phyloP scores from a whole-genome alignment of 805 yeast species.

The Scheffersomyces spartinae region DNA sequence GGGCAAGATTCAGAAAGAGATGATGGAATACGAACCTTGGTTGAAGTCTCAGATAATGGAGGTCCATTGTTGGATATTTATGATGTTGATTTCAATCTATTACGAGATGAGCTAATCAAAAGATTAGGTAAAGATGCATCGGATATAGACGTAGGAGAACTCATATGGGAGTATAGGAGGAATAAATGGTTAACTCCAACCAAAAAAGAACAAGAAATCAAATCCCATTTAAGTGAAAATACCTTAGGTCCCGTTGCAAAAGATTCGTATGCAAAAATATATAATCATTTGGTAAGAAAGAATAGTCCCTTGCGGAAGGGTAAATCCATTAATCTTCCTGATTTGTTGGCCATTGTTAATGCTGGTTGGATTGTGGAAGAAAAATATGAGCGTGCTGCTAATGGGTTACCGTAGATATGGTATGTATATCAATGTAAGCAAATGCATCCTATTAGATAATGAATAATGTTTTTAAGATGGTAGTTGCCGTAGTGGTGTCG shows the following conservation, averaged over 20 bases:
- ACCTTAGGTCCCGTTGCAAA: slow-evolving; percentile 27
- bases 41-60: no score
- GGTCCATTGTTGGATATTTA: no score
- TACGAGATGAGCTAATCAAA: no score
- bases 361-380: slow-evolving; percentile 79
- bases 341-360: slow-evolving; percentile 59
- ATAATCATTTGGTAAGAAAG: slow-evolving; percentile 58
- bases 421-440: no score
- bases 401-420: no score
- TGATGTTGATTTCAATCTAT: no score
- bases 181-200: slow-evolving; percentile 50
- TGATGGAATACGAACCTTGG: no score
- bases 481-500: no score
- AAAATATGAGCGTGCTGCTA: slow-evolving; percentile 52
- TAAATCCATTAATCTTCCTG: slow-evolving; percentile 59
- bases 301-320: slow-evolving; percentile 49
- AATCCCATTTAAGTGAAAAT: slow-evolving; percentile 6
- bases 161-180: slow-evolving; percentile 62
- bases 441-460: no score
- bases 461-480: no score
- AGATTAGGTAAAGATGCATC: no score
- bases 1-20: no score
- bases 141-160: slow-evolving; percentile 38
- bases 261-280: slow-evolving; percentile 49
- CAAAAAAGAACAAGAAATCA: slow-evolving; percentile 8